Percentiles rank a stretch among this genome's conserved stretches.
phyloP scores from a whole-genome alignment of 2,329 filamentous ascomycete genomes.

The Cercospora zeae-maydis region DNA sequence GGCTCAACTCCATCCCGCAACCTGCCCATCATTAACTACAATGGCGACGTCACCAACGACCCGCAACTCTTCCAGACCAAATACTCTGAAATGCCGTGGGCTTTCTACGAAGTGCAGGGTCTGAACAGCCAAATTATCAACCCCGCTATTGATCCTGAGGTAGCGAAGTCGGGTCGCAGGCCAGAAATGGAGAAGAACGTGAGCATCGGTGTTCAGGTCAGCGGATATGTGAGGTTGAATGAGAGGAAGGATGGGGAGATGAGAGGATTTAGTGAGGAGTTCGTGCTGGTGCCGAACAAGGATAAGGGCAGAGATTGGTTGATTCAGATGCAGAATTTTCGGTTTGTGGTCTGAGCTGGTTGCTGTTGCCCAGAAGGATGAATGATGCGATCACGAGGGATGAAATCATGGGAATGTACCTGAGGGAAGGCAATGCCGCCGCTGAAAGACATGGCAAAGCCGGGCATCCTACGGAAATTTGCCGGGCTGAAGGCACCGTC shows the following conservation, averaged over 20 bases:
- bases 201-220: slow-evolving; percentile 68
- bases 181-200: slow-evolving; percentile 56
- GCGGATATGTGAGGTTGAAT: slow-evolving; percentile 67
- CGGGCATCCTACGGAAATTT: not conserved
- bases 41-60: slow-evolving; percentile 64
- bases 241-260: slow-evolving; percentile 57
- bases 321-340: slow-evolving; percentile 43
- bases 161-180: slow-evolving; percentile 28
- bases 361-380: not conserved
- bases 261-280: slow-evolving; percentile 73
- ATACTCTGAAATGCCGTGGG: slow-evolving; percentile 58
- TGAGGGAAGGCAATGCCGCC: not conserved
- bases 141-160: slow-evolving; percentile 40
- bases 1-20: slow-evolving; percentile 49
- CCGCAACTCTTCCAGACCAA: slow-evolving; percentile 65
- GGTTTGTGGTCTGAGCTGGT: slow-evolving; percentile 40
- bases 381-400: not conserved
- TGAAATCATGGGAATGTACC: not conserved
- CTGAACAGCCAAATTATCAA: slow-evolving; percentile 78
- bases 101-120: slow-evolving; percentile 69
- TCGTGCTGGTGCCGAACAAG: slow-evolving; percentile 68
- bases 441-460: not conserved
- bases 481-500: not conserved
- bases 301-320: slow-evolving; percentile 39
- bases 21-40: slow-evolving; percentile 69